Evolutionary conservation across 2,329 filamentous ascomycete genomes (phyloP).

Genomic region (Aspergillus sp.): DNA sequence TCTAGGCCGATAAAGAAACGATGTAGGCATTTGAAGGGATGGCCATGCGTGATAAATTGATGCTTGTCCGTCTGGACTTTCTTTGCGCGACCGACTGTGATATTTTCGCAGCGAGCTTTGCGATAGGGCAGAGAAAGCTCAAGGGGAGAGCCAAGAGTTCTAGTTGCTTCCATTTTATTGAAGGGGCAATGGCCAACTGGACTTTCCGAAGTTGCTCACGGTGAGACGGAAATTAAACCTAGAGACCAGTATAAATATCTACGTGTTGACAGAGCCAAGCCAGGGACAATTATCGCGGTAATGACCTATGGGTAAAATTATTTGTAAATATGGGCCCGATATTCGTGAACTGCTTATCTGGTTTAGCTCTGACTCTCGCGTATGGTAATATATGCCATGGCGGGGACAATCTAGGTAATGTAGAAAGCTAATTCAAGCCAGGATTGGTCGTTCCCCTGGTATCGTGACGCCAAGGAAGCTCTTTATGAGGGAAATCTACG

Average conservation of each 20-base stretch:
- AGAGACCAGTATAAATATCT: not conserved
- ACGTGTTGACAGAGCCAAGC: not conserved
- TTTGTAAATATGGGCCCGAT: not conserved
- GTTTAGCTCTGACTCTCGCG: too few species aligned
- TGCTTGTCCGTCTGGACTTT: not conserved
- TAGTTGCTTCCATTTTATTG: conserved; percentile 1
- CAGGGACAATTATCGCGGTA: not conserved
- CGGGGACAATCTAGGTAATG: too few species aligned
- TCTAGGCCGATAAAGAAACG: conserved; percentile 19
- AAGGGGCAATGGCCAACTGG: not conserved
- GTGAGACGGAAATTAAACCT: not conserved
- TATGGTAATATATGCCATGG: too few species aligned
- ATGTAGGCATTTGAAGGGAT: conserved; percentile 12
- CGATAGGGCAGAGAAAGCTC: conserved; percentile 4
- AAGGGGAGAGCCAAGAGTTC: conserved; percentile 6
- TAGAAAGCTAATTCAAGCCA: too few species aligned
- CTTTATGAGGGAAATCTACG: not conserved
- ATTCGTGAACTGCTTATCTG: too few species aligned
- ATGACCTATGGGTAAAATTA: not conserved
- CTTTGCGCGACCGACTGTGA: not conserved
- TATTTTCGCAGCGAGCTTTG: not conserved
- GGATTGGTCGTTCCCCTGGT: too few species aligned
- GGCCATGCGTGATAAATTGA: conserved; percentile 15
- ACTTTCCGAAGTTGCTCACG: not conserved
- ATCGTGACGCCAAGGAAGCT: not conserved